Conservation (phyloP, 1,284 basidiomycete genomes). For the Rhizoctonia solani region DNA sequence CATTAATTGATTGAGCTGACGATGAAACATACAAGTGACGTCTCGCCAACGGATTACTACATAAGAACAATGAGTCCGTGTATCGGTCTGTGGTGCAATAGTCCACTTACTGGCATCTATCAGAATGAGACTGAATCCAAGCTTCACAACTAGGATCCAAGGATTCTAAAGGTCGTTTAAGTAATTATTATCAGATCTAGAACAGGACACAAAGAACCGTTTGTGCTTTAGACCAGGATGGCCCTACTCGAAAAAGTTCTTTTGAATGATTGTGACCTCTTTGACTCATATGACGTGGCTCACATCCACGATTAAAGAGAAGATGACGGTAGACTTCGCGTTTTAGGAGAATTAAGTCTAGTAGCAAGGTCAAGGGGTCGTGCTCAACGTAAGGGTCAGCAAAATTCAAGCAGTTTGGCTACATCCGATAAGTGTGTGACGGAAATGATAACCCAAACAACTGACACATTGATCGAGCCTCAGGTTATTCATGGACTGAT, state of each 20-base stretch:
- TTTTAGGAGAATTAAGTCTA: conserved; percentile 88
- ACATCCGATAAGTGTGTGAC: conserved; percentile 39
- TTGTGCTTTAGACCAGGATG: neutral
- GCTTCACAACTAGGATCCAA: conserved; percentile 3
- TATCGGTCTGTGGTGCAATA: neutral
- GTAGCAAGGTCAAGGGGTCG: conserved; percentile 72
- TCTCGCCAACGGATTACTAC: conserved; percentile 20
- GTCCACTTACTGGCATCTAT: conserved; percentile 12
- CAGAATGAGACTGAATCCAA: neutral
- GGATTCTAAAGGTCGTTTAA: neutral
- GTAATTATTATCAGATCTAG: no score
- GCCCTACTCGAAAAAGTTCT: neutral
- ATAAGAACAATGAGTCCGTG: neutral
- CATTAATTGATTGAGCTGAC: neutral
- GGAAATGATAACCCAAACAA: conserved; percentile 5
- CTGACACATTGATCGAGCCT: conserved; percentile 78
- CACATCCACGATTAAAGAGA: conserved; percentile 80
- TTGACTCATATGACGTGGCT: conserved; percentile 33
- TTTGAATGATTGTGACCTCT: neutral
- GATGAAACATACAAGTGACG: neutral
- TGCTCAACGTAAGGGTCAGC: conserved; percentile 91
- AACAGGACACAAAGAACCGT: no score
- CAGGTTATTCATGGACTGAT: conserved; percentile 80
- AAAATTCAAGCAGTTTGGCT: conserved; percentile 70
- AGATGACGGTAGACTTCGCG: conserved; percentile 85